Base-by-base conservation (phyloP, 1,284 basidiomycete genomes). In the Chiua sp. region DNA sequence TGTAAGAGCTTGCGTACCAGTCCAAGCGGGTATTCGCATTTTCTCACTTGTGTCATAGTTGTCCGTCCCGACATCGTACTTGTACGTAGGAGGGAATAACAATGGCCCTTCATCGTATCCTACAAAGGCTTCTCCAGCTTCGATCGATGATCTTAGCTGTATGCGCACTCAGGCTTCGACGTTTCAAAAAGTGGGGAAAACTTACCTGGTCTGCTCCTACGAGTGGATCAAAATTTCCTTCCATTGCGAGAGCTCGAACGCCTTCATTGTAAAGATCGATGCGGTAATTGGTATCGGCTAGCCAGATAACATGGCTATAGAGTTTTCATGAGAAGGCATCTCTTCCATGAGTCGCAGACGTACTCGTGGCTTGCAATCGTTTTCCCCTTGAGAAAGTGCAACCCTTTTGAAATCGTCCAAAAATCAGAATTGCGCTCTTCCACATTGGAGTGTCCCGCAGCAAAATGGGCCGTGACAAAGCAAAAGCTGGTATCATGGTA, bases 41-140 rank as follows among this genome's bases (percentile, higher is more conserved):
- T 99, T 99, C 75, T 99, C 98, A 64, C 94, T 94, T 4, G 94
- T 92, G 74, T 99, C 98, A 74, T 98, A 99, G 51, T 81, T 81
- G 65, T 97, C 90, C 11, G 94, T 91, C 16, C 89, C 87, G 3
- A 91, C 70, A 72, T 96, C 92, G 72, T 94, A 96, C 64, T 90
- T 87, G 77, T 96, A 96, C 5, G 95, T 98, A 2, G 96, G 95
- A 18, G 85, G 81, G 79, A 99, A 99, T 4, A 90, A 73, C 46
- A 99, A 76, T 0, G 92, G 91, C 0, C 94, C 96, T 76, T 99
- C 98, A 54, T 90, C 82, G 69, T 95, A 99, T 5, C 91, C 94
- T 3, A 77, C 70, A 70, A 99, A 99, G 4, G 90, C 93, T 16
- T 82, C 80, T 22, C 86, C 82, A 3, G 80, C 77, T 59, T 91